Evolutionary conservation across 805 yeast genomes (phyloP).

Genomic region (Saturnispora halmiae): DNA sequence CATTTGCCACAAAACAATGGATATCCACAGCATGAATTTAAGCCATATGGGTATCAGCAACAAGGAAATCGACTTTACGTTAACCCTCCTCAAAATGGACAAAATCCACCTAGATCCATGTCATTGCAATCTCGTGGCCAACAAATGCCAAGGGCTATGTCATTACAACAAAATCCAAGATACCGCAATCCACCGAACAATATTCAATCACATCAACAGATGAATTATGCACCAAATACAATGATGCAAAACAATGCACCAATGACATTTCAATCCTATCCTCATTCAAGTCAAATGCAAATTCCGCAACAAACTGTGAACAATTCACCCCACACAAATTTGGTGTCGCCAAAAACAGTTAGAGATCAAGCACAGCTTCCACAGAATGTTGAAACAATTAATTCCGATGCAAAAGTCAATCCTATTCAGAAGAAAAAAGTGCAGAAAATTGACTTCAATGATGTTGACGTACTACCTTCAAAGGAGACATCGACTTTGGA

Average conservation of each 20-base stretch:
- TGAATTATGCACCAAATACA: not conserved
- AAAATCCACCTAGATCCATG: slow-evolving; percentile 12
- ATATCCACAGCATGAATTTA: not conserved
- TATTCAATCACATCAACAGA: not conserved
- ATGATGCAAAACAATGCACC: too few species aligned
- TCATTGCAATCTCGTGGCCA: slow-evolving; percentile 14
- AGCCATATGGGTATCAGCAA: not conserved
- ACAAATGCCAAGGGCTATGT: slow-evolving; percentile 21
- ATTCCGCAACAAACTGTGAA: too few species aligned
- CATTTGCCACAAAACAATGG: not conserved
- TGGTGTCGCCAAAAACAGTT: not conserved
- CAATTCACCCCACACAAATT: not conserved
- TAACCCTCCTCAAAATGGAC: not conserved
- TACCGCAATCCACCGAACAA: slow-evolving; percentile 20
- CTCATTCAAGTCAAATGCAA: too few species aligned
- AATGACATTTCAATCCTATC: too few species aligned
- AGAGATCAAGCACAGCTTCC: slow-evolving; percentile 1
- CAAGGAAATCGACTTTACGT: not conserved
- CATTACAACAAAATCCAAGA: slow-evolving; percentile 17
- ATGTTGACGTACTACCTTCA: not conserved
- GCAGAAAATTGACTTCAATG: slow-evolving; percentile 7
- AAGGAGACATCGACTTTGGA: not conserved
- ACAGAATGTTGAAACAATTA: not conserved
- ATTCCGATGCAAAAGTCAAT: not conserved
- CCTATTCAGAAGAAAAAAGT: slow-evolving; percentile 2